Base-by-base conservation (phyloP, 2,329 filamentous ascomycete species). In the Metarhizium sp. region DNA sequence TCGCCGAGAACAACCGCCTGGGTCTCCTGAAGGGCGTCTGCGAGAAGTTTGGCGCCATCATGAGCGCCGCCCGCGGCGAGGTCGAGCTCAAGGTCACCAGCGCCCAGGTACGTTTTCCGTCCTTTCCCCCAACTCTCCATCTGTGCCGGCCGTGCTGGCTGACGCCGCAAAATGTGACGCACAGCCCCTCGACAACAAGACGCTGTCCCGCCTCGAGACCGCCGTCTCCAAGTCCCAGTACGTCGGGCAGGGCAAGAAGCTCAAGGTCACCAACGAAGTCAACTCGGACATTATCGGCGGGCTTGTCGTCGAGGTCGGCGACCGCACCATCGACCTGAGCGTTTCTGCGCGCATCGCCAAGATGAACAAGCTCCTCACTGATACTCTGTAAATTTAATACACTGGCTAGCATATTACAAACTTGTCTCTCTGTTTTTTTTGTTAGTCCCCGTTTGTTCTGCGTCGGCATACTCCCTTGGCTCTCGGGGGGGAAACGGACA, bases 311-410 rank as follows among this genome's bases (percentile, higher is more conserved):
- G 92, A 97, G 79, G 88, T 97, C 65, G 92, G 92, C 69, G 92
- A 97, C 82, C 88, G 92, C 71, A 97, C 92, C 73, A 96, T 99
- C 71, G 94, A 99, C 77, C 87, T 96, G 66, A 94, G 88, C 76
- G 92, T 99, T 69, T 92, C 92, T 51, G 81, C 88, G 73, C 95
- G 92, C 83, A 87, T 99, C 75, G 83, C 89, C 73, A 95, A 91
- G 85, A 90, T 99, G 84, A 99, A 99, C 90, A 99, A 97, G 87
- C 86, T 96, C 73, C 88, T 99, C 71, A 92, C 83, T 66, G 94
- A 99, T 78, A 82, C 87, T 75, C 81, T 99, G 88, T 99, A 96
- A 89, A 91, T 54, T 57, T 56, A 60, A 57, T 60, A 56, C 58
- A 58, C 57, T 54, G 11, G 10, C 46, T 29, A 54, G 36, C 34